These are phyloP conservation scores for Jacaranda copaia DNA, from an alignment of 257 asterid genomes.

Conservation along the genomic window DNA sequence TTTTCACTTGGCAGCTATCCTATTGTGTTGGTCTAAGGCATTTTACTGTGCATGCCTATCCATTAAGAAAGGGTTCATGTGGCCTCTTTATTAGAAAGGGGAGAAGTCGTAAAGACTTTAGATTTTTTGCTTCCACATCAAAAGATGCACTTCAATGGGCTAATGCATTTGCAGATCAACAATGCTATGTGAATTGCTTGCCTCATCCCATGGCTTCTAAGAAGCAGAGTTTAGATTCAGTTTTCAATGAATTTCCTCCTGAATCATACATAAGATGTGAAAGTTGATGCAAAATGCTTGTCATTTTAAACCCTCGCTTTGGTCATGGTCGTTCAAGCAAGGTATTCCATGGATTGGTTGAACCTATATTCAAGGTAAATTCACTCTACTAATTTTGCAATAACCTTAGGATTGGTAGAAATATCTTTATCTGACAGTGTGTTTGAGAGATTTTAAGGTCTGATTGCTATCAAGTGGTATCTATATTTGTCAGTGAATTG, in stretches of 20 bases:
- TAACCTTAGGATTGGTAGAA: not conserved
- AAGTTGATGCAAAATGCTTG: slow-evolving; percentile 73
- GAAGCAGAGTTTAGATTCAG: slow-evolving; percentile 59
- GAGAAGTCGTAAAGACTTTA: slow-evolving; percentile 66
- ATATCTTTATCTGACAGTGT: not conserved
- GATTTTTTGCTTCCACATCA: slow-evolving; percentile 65
- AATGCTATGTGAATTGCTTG: slow-evolving; percentile 71
- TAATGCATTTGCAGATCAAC: slow-evolving; percentile 80
- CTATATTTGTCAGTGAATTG: not conserved
- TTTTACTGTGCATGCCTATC: slow-evolving; percentile 79
- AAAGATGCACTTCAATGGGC: slow-evolving; percentile 84
- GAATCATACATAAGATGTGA: slow-evolving; percentile 71
- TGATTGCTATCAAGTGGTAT: not conserved
- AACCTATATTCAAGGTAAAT: slow-evolving; percentile 77
- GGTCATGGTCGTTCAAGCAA: slow-evolving; percentile 85
- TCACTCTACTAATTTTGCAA: not conserved
- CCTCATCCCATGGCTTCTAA: slow-evolving; percentile 74
- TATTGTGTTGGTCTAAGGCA: slow-evolving; percentile 71
- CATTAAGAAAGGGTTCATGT: slow-evolving; percentile 53
- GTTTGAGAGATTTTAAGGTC: not conserved
- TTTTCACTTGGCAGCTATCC: slow-evolving; percentile 61
- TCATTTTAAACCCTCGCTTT: slow-evolving; percentile 79
- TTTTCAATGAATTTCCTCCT: slow-evolving; percentile 64
- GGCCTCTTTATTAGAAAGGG: slow-evolving; percentile 55
- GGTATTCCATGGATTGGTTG: slow-evolving; percentile 71